Conservation (phyloP, 1,139 yeast genomes). For the Tardiomyces blankii region DNA sequence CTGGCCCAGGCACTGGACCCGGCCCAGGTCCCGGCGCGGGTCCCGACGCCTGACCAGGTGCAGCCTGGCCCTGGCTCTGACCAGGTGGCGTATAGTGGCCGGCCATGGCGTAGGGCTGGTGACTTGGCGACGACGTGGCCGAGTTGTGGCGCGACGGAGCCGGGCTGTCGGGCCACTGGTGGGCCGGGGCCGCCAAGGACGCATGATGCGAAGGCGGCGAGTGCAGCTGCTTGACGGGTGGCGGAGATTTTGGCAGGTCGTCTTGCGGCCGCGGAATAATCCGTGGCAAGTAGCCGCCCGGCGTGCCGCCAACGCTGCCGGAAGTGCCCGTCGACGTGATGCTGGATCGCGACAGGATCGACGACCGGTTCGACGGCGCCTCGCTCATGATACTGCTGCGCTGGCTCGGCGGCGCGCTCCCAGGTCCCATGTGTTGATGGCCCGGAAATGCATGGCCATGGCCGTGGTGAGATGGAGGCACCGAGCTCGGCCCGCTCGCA, state of each 20-base stretch:
- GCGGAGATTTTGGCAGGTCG: slow-evolving; percentile 4
- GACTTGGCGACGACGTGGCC: background rate
- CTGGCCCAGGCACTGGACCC: no score
- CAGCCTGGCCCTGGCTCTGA: no score
- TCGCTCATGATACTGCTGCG: background rate
- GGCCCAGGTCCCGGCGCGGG: no score
- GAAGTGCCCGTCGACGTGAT: background rate
- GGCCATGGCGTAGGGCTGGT: background rate
- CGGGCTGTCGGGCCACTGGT: background rate
- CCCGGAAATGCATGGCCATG: no score
- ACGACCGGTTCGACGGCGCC: background rate
- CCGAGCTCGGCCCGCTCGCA: background rate
- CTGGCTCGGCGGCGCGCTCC: background rate
- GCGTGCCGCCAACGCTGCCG: background rate
- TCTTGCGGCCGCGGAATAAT: slow-evolving; percentile 11
- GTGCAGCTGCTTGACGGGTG: slow-evolving; percentile 1
- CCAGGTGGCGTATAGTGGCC: no score
- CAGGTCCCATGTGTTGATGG: no score
- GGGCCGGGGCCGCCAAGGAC: background rate
- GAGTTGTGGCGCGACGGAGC: background rate
- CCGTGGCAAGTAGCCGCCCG: slow-evolving; percentile 6
- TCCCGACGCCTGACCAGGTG: no score
- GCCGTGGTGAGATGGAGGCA: no score
- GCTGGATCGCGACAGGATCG: background rate
- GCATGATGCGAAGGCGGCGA: slow-evolving; percentile 3